These are phyloP conservation scores for Candida tetrigidarum DNA, from an alignment of 1,139 yeast genomes.

Conservation along the genomic window DNA sequence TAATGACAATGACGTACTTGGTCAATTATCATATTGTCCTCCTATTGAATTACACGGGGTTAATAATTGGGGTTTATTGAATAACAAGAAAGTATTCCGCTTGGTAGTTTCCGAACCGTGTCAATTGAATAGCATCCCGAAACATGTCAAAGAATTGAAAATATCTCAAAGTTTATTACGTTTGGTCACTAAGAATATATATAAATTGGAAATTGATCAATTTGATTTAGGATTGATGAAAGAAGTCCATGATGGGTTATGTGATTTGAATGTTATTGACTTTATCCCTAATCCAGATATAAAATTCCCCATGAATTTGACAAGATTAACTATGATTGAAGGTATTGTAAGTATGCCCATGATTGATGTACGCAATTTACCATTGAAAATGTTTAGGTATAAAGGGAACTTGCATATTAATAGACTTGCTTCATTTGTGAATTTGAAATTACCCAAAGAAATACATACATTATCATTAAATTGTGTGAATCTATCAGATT, in stretches of 20 bases:
- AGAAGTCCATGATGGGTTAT: not conserved
- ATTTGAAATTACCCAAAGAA: constrained; percentile 8
- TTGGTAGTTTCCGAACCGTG: not conserved
- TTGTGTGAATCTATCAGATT: constrained; percentile 11
- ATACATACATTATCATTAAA: constrained; percentile 8
- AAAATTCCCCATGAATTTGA: constrained; percentile 5
- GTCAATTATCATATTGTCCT: not conserved
- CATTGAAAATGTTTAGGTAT: constrained; percentile 9
- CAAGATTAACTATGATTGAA: constrained; percentile 10
- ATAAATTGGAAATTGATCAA: constrained; percentile 2
- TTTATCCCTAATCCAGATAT: not conserved
- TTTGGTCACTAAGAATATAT: constrained; percentile 2
- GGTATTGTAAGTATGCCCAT: not conserved
- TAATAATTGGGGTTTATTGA: not conserved
- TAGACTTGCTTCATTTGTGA: constrained; percentile 5
- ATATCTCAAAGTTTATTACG: constrained; percentile 1
- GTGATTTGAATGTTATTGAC: constrained; percentile 7
- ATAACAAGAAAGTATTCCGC: not conserved
- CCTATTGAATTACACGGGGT: not conserved
- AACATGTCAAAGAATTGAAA: constrained; percentile 3
- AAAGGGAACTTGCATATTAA: constrained; percentile 12
- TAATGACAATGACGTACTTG: not conserved
- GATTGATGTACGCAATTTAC: constrained; percentile 8
- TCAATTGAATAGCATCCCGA: not conserved
- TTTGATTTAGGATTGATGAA: constrained; percentile 4